Evolutionary conservation across 495 filamentous ascomycete genomes (phyloP), one percentile per base, ranked within the genome.

Genomic region (Astrocystis sublimbata): DNA sequence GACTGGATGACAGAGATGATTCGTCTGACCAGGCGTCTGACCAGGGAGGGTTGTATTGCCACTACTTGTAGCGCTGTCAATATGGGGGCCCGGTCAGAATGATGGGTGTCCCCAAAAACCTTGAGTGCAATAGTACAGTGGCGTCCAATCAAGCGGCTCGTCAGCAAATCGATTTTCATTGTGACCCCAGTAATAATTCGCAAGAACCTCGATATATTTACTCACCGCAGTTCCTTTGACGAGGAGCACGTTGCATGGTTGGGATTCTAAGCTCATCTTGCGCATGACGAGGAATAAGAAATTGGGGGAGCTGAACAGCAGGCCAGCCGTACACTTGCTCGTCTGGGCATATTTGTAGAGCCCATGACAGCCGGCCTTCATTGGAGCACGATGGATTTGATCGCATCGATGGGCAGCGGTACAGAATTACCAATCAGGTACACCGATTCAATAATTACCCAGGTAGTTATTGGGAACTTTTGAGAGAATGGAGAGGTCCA

Each of bases 1-100:
- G 46, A 26, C 13, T 19, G 49, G 56, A 55, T 41, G 45, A 45
- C 41, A 23, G 50, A 65, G 54, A 58, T 54, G 63, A 65, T 72
- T 65, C 40, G 61, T 58, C 53, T 53, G 41, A 23, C 17, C n/a
- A 30, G 43, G n/a, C n/a, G n/a, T n/a, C n/a, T n/a, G n/a, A n/a
- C n/a, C n/a, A n/a, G n/a, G n/a, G 26, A 43, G 30, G 41, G 35
- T 53, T 49, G 31, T 6, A 55, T 62, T 62, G 60, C 60, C 60
- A 62, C 60, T 33, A 30, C 6, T 45, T 26, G 35, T 15, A 35
- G 60, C 41, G 31, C 40, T 33, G 10, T 56, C 26, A 31, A 45
- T 49, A 54, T 47, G 43, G 38, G 23, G 43, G 36, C 24, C 17
- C 45, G 23, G 45, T 23, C 33, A 33, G 13, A 42, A 41, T 26